Conservation (phyloP, 2,329 filamentous ascomycete species). For the Aspergillus pseudotamarii region DNA sequence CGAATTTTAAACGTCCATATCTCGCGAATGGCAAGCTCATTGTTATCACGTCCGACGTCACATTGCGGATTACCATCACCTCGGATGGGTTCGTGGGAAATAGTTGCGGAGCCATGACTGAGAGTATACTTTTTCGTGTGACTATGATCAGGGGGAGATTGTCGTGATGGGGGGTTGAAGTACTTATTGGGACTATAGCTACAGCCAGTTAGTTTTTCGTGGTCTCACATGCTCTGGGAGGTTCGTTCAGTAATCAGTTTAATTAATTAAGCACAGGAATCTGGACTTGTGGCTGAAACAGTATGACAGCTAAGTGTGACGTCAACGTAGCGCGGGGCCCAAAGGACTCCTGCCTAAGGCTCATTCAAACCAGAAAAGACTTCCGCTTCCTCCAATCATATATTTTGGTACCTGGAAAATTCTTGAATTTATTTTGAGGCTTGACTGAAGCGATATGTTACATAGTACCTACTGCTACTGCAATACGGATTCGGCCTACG, state of each 20-base stretch:
- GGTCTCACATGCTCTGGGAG: background rate
- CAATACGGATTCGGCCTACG: too few species aligned
- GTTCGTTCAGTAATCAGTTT: background rate
- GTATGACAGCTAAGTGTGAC: conserved; percentile 1
- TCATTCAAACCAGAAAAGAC: background rate
- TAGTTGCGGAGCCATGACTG: conserved; percentile 49
- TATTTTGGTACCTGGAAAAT: background rate
- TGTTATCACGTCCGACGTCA: conserved; percentile 71
- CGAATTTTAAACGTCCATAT: conserved; percentile 77
- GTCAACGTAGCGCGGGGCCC: conserved; percentile 5
- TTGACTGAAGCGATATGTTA: too few species aligned
- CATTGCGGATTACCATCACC: conserved; percentile 86
- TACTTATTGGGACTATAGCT: background rate
- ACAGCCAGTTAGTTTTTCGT: background rate
- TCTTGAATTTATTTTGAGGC: background rate
- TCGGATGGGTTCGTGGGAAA: conserved; percentile 72
- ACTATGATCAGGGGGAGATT: background rate
- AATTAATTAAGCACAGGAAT: background rate
- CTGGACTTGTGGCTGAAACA: background rate
- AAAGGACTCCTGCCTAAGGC: background rate
- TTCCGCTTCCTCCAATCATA: background rate
- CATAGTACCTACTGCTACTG: too few species aligned
- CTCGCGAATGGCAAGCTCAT: conserved; percentile 75
- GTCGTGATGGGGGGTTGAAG: background rate
- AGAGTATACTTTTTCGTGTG: background rate